These are phyloP conservation scores for Aspergillus ruber DNA, from an alignment of 2,329 filamentous ascomycete species.

Conservation along the genomic window DNA sequence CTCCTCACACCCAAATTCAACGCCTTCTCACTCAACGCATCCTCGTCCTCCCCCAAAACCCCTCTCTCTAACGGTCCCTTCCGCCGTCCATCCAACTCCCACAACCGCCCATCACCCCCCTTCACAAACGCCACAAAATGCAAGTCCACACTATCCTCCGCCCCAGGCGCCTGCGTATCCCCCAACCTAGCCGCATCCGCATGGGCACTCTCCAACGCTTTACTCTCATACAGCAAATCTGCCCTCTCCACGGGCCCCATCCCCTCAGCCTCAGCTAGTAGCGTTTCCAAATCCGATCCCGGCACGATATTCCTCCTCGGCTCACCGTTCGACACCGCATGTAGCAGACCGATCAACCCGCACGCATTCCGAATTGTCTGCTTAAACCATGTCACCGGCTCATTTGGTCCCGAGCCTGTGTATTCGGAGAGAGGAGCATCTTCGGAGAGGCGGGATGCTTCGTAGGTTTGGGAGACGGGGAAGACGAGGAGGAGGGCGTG, in stretches of 20 bases:
- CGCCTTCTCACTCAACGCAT: constrained; percentile 69
- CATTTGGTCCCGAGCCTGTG: constrained; percentile 56
- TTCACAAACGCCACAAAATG: constrained; percentile 97
- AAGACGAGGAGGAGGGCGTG: constrained; percentile 88
- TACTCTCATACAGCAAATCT: constrained; percentile 67
- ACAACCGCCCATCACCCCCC: constrained; percentile 61
- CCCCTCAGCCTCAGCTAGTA: constrained; percentile 65
- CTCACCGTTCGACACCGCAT: constrained; percentile 72
- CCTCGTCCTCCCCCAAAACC: constrained; percentile 53
- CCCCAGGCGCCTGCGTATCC: constrained; percentile 70
- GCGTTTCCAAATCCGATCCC: constrained; percentile 40
- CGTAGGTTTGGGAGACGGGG: constrained; percentile 73
- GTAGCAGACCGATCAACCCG: constrained; percentile 80
- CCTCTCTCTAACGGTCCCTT: constrained; percentile 69
- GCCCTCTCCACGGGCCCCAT: constrained; percentile 62
- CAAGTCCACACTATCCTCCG: constrained; percentile 76
- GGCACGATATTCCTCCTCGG: constrained; percentile 57
- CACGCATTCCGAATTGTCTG: constrained; percentile 95
- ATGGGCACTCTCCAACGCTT: constrained; percentile 71
- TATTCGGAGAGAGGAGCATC: constrained; percentile 62
- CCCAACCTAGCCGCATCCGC: constrained; percentile 68
- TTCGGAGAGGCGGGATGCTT: constrained; percentile 67
- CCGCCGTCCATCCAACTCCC: constrained; percentile 71
- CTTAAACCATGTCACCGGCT: constrained; percentile 87
- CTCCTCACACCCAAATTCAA: constrained; percentile 61